Evolutionary conservation across 805 yeast species (phyloP).

Genomic region (Deakozyma indianensis): DNA sequence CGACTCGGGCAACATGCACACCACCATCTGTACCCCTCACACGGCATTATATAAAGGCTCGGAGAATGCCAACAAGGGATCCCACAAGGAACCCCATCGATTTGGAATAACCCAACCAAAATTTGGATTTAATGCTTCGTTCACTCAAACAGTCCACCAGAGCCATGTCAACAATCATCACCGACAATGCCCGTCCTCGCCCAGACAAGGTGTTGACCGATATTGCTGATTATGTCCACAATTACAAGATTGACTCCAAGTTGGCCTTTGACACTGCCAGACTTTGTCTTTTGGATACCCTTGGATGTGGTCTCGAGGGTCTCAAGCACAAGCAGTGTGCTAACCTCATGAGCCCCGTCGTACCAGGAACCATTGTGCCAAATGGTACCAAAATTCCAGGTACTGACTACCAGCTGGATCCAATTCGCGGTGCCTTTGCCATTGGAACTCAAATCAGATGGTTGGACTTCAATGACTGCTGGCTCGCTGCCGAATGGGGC

Average conservation of each 20-base stretch:
- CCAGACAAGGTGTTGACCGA: constrained; percentile 35
- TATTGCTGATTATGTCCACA: constrained; percentile 38
- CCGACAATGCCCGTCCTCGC: constrained; percentile 36
- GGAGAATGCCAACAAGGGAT: no score
- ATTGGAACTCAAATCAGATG: constrained; percentile 45
- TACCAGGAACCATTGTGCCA: constrained; percentile 40
- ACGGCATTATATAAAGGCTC: not conserved
- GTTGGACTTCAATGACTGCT: constrained; percentile 50
- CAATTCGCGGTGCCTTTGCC: constrained; percentile 43
- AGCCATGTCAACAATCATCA: constrained; percentile 15
- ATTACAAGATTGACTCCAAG: constrained; percentile 28
- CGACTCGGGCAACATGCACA: not conserved
- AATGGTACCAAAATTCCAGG: constrained; percentile 44
- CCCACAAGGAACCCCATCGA: no score
- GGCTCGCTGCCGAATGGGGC: constrained; percentile 62
- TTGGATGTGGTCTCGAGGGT: constrained; percentile 49
- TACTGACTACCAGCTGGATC: constrained; percentile 36
- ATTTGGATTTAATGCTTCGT: no score
- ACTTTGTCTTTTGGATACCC: constrained; percentile 39
- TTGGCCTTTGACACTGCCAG: constrained; percentile 41
- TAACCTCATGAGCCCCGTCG: constrained; percentile 38
- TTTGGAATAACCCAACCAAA: no score
- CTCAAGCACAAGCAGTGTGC: constrained; percentile 36
- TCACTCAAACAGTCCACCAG: not conserved
- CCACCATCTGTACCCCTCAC: not conserved